Evolutionary conservation across 768 basidiomycete genomes (phyloP).

Genomic region (Suillus decipiens): DNA sequence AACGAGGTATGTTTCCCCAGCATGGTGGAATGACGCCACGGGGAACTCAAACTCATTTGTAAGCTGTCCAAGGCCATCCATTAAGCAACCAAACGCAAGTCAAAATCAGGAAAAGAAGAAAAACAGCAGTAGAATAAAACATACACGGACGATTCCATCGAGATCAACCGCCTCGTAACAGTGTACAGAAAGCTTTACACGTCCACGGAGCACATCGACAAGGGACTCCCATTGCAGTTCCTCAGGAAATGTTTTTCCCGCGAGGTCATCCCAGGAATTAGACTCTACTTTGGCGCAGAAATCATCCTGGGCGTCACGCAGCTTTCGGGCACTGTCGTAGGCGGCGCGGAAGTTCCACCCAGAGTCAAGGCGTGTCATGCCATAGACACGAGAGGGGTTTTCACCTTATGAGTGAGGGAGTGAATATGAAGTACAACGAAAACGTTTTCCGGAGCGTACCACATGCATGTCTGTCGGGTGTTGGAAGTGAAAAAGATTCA

Average conservation of each 20-base stretch:
- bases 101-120: background rate
- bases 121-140: slow-evolving; percentile 22
- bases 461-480: slow-evolving; percentile 37
- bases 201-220: slow-evolving; percentile 76
- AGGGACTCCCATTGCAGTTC: slow-evolving; percentile 78
- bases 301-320: slow-evolving; percentile 68
- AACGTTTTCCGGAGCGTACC: slow-evolving; percentile 38
- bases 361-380: slow-evolving; percentile 69
- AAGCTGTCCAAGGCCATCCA: slow-evolving; percentile 40
- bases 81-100: background rate
- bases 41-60: slow-evolving; percentile 86
- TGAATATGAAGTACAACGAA: too few relatives aligned
- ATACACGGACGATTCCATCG: slow-evolving; percentile 67
- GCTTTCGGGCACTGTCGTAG: slow-evolving; percentile 69
- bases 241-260: slow-evolving; percentile 46
- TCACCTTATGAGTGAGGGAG: slow-evolving; percentile 29
- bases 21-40: slow-evolving; percentile 76
- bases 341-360: slow-evolving; percentile 81
- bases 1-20: slow-evolving; percentile 81
- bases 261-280: slow-evolving; percentile 40
- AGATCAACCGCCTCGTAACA: slow-evolving; percentile 67
- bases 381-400: slow-evolving; percentile 41
- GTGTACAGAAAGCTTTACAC: slow-evolving; percentile 52
- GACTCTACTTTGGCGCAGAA: slow-evolving; percentile 66
- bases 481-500: background rate